Evolutionary conservation across 2,329 filamentous ascomycete species (phyloP).

Genomic region (Pseudovirgaria hyperparasitica): DNA sequence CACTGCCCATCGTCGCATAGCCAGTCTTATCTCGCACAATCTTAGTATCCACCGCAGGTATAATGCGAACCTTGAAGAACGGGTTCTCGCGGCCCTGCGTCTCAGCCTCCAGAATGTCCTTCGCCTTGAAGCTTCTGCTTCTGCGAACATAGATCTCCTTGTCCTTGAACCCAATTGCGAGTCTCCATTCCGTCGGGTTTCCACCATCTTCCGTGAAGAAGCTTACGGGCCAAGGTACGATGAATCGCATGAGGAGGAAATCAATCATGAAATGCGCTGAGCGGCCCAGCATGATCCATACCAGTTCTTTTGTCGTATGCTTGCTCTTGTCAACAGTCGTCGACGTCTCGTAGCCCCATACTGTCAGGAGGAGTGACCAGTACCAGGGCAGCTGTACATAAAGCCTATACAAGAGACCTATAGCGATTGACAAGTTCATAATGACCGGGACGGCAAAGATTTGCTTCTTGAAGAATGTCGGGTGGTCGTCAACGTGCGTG

Average conservation of each 20-base stretch:
- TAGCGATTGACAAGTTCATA: constrained; percentile 58
- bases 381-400: constrained; percentile 63
- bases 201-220: constrained; percentile 49
- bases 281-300: constrained; percentile 45
- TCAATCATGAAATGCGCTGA: constrained; percentile 59
- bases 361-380: constrained; percentile 48
- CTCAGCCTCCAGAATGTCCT: constrained; percentile 35
- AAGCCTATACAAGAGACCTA: constrained; percentile 54
- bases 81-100: constrained; percentile 40
- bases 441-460: constrained; percentile 69
- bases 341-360: constrained; percentile 53
- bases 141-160: constrained; percentile 71
- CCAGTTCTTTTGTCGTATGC: constrained; percentile 43
- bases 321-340: constrained; percentile 47
- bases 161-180: constrained; percentile 60
- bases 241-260: constrained; percentile 40
- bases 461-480: constrained; percentile 60
- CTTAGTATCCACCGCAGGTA: constrained; percentile 55
- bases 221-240: constrained; percentile 33
- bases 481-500: constrained; percentile 65
- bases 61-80: constrained; percentile 48
- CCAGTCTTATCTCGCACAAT: constrained; percentile 68
- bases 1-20: constrained; percentile 69
- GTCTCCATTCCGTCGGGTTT: constrained; percentile 61
- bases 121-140: constrained; percentile 58